phyloP scores from a whole-genome alignment of 2,329 filamentous ascomycete genomes.

The Ophiosphaerella herpotricha region DNA sequence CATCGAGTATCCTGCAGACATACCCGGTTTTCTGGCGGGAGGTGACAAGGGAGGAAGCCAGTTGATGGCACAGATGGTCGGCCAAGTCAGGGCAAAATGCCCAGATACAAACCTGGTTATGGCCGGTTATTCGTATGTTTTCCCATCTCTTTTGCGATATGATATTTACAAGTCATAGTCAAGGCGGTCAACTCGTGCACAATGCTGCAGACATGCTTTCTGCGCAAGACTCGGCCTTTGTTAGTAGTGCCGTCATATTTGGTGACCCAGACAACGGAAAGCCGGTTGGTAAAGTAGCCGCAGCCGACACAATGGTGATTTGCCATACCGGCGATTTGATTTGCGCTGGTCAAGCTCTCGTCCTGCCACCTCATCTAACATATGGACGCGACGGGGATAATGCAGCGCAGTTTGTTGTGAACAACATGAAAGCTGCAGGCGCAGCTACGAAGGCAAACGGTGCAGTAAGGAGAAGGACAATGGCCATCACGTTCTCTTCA shows the following conservation, averaged over 20 bases:
- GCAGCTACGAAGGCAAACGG: constrained; percentile 6
- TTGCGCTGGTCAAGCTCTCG: constrained; percentile 34
- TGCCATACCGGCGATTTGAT: constrained; percentile 44
- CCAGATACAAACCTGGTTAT: constrained; percentile 54
- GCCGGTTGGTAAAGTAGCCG: constrained; percentile 37
- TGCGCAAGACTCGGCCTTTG: constrained; percentile 26
- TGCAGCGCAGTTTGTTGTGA: constrained; percentile 39
- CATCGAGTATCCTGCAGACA: constrained; percentile 57
- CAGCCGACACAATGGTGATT: constrained; percentile 38
- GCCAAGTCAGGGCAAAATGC: constrained; percentile 49
- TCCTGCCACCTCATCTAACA: constrained; percentile 42
- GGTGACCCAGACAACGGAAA: constrained; percentile 45
- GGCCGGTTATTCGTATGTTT: constrained; percentile 54
- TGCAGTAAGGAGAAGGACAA: neutral
- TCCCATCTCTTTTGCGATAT: constrained; percentile 1
- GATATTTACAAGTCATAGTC: constrained; percentile 20
- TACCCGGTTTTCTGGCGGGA: constrained; percentile 52
- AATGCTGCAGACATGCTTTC: constrained; percentile 47
- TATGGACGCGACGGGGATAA: constrained; percentile 38
- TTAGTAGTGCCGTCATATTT: constrained; percentile 41
- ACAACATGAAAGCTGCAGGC: constrained; percentile 17
- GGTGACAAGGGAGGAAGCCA: constrained; percentile 52
- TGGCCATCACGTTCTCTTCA: neutral
- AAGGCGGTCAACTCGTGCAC: constrained; percentile 52
- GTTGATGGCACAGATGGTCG: constrained; percentile 50